Conservation (phyloP, 148 eudicot genomes). For the Nepenthes mirabilis region DNA sequence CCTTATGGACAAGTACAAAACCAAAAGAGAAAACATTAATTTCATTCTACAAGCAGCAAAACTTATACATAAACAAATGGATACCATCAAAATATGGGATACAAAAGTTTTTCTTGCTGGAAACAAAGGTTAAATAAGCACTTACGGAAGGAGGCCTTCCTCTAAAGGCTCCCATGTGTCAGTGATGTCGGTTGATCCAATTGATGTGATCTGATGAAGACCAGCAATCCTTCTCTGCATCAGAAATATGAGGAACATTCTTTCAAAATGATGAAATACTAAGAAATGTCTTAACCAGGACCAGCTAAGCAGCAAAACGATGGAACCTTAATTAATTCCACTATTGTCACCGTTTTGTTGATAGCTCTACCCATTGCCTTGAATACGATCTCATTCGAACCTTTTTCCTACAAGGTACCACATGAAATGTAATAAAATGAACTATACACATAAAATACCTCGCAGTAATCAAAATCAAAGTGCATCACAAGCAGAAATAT, state of each 20-base stretch:
- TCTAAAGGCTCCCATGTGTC: conserved; percentile 97
- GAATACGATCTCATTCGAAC: conserved; percentile 64
- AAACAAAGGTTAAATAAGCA: conserved; percentile 4
- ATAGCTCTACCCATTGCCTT: conserved; percentile 99
- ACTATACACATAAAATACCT: background rate
- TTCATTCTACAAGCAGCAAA: background rate
- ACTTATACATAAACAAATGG: background rate
- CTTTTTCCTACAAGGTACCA: conserved; percentile 52
- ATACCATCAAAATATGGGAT: background rate
- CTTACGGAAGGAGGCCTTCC: conserved; percentile 97
- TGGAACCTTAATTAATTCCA: conserved; percentile 88
- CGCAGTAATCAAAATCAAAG: background rate
- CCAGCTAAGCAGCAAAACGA: background rate
- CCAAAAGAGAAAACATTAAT: background rate
- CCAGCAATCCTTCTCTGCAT: conserved; percentile 91
- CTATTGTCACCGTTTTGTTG: conserved; percentile 92
- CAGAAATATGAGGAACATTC: background rate
- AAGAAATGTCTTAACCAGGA: background rate
- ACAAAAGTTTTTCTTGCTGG: background rate
- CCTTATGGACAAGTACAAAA: background rate
- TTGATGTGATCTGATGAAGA: conserved; percentile 82
- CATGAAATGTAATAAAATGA: background rate
- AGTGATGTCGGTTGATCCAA: conserved; percentile 85
- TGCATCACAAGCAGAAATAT: no score
- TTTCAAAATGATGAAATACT: background rate